phyloP scores from a whole-genome alignment of 1,284 basidiomycete genomes.

The Paramarasmius palmivorus region DNA sequence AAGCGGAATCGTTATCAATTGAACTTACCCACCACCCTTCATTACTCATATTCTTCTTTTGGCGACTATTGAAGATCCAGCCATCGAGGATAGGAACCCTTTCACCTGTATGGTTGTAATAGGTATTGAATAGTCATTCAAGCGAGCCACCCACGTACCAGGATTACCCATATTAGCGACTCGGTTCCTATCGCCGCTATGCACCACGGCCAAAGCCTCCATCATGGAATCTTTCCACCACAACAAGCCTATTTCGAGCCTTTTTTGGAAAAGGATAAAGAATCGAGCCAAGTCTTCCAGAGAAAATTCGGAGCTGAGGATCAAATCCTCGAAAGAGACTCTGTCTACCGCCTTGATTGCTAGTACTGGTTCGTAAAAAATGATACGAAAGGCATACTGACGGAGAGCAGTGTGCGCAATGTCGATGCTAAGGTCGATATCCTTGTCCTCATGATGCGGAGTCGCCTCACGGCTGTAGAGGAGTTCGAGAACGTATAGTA shows the following conservation, averaged over 20 bases:
- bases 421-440: background rate
- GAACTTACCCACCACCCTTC: conserved; percentile 32
- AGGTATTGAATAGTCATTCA: background rate
- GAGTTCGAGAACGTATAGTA: conserved; percentile 1
- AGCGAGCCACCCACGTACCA: background rate
- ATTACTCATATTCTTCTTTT: conserved; percentile 22
- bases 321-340: conserved; percentile 30
- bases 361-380: conserved; percentile 27
- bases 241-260: conserved; percentile 15
- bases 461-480: background rate
- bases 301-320: conserved; percentile 28
- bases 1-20: background rate
- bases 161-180: conserved; percentile 16
- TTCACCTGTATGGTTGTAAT: conserved; percentile 13
- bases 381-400: conserved; percentile 26
- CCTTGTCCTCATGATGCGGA: too few relatives aligned
- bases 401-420: background rate
- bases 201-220: conserved; percentile 25
- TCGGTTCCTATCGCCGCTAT: background rate
- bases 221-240: conserved; percentile 31
- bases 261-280: background rate
- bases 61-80: conserved; percentile 28
- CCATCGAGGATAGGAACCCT: conserved; percentile 26
- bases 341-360: conserved; percentile 26
- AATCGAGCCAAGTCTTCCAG: conserved; percentile 23